phyloP scores from a whole-genome alignment of 1,139 yeast genomes.

The Nematodospora anomalae region DNA sequence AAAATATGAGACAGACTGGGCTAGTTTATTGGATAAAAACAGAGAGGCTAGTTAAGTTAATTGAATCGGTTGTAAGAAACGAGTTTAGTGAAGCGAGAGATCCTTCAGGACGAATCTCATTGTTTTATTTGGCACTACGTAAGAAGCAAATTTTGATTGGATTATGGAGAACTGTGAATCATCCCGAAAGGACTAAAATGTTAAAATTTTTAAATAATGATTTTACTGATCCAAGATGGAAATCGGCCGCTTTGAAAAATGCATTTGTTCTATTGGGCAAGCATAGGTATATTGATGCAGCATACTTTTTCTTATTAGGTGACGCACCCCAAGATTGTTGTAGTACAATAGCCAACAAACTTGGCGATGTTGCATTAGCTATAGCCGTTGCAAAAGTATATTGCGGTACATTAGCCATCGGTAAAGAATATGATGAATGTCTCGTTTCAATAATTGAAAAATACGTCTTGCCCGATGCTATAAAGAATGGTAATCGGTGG shows the following conservation, averaged over 20 bases:
- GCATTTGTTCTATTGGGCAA: constrained; percentile 89
- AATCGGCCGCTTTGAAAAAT: constrained; percentile 84
- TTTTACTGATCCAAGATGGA: constrained; percentile 74
- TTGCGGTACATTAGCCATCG: constrained; percentile 23
- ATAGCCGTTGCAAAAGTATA: constrained; percentile 78
- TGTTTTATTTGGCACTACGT: constrained; percentile 73
- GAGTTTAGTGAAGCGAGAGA: constrained; percentile 65
- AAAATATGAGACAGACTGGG: constrained; percentile 58
- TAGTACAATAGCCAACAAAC: constrained; percentile 64
- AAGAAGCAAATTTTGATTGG: constrained; percentile 78
- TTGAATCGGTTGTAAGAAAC: constrained; percentile 71
- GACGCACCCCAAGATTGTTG: constrained; percentile 76
- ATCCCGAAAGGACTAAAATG: constrained; percentile 82
- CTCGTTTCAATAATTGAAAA: constrained; percentile 50
- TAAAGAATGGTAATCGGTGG: constrained; percentile 76
- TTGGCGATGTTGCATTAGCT: constrained; percentile 70
- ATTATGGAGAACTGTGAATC: constrained; percentile 79
- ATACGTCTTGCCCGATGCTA: constrained; percentile 58
- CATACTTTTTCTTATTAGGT: constrained; percentile 84
- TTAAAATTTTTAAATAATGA: constrained; percentile 73
- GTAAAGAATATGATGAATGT: constrained; percentile 22
- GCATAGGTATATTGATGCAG: constrained; percentile 85
- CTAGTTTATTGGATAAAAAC: constrained; percentile 71
- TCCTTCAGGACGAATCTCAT: constrained; percentile 68
- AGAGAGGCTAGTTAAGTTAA: constrained; percentile 44